Base-by-base conservation (phyloP, 139 green algal species). In the Marvania coccoides region DNA sequence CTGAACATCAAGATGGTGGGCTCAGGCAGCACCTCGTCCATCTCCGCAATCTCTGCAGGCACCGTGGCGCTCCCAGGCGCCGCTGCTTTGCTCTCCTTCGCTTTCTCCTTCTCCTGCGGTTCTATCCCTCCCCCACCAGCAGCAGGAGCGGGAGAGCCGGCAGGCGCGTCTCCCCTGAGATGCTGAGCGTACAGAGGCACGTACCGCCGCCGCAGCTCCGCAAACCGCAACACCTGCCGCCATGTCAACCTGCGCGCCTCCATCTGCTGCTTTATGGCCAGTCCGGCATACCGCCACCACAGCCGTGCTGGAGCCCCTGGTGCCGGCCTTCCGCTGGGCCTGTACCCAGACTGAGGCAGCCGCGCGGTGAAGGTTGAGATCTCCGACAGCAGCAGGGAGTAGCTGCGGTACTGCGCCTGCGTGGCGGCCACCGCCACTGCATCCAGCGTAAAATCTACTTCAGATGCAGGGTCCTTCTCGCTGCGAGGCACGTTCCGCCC, bases 261-360 rank as follows among this genome's bases (percentile, higher is more conserved):
- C 33, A 68, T 42, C 67, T 79, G 69, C 24, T 69, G 65, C 29
- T 35, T 63, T 5, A 90, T 72, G 0, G 82, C 83, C 8, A 48
- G 62, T 19, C 72, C 37, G 6, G 85, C 89, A 63, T 96, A 96
- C 3, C 61, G 73, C 89, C 89, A 96, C 89, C 89, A 96, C 10
- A 83, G 12, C 2, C 77, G 66, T 1, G 80, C 85, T 0, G 67
- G 65, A 0, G 55, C 12, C 6, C 75, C 80, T 48, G 48, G 36
- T 31, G 30, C 46, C 0, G 83, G 80, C 10, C 82, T 59, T 39
- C 42, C 58, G 13, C 33, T 42, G 6, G 88, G 89, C 10, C 85
- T 67, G 59, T 92, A 76, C 38, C 78, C 58, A 6, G 57, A 26
- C 61, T 90, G 78, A 13, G 83, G 82, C 10, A 67, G 36, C 3